Evolutionary conservation across 2,329 filamentous ascomycete species (phyloP).

Genomic region (Ophiocordyceps camponoti-saundersi): DNA sequence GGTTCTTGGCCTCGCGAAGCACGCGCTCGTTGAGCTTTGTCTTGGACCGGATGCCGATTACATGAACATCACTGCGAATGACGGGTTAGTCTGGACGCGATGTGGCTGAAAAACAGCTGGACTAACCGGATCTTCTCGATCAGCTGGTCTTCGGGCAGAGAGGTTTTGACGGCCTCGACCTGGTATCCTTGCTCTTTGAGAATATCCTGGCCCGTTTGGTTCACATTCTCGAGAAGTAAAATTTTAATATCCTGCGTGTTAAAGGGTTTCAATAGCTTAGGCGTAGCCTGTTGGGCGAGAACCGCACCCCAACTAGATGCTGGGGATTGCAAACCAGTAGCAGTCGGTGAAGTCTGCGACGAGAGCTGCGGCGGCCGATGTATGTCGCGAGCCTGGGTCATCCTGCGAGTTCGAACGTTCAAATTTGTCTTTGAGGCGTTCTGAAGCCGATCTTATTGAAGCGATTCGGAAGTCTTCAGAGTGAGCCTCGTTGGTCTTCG

Average conservation of each 20-base stretch:
- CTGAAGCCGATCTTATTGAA: no score
- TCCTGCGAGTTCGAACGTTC: not conserved
- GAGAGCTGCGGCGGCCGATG: not conserved
- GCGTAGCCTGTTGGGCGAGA: constrained; percentile 18
- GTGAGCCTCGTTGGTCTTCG: no score
- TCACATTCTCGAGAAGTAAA: constrained; percentile 87
- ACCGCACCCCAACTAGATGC: constrained; percentile 42
- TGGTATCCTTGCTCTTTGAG: constrained; percentile 81
- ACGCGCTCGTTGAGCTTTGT: constrained; percentile 83
- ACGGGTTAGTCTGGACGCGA: not conserved
- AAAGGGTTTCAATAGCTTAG: constrained; percentile 85
- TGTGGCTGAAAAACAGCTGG: no score
- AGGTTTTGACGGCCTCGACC: constrained; percentile 80
- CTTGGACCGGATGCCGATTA: constrained; percentile 96
- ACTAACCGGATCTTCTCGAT: constrained; percentile 88
- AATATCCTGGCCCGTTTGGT: constrained; percentile 73
- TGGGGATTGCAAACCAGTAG: constrained; percentile 54
- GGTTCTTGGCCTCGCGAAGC: constrained; percentile 75
- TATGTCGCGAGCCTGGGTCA: not conserved
- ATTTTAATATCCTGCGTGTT: constrained; percentile 95
- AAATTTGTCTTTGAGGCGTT: no score
- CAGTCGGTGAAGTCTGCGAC: constrained; percentile 44
- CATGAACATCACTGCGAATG: constrained; percentile 63
- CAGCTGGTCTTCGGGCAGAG: constrained; percentile 78
- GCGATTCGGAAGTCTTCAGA: no score